A percentile compares a stretch with the other conserved stretches of the same genome.
phyloP scores from a whole-genome alignment of 2,329 filamentous ascomycete species.

The Erysiphe pulchra region DNA sequence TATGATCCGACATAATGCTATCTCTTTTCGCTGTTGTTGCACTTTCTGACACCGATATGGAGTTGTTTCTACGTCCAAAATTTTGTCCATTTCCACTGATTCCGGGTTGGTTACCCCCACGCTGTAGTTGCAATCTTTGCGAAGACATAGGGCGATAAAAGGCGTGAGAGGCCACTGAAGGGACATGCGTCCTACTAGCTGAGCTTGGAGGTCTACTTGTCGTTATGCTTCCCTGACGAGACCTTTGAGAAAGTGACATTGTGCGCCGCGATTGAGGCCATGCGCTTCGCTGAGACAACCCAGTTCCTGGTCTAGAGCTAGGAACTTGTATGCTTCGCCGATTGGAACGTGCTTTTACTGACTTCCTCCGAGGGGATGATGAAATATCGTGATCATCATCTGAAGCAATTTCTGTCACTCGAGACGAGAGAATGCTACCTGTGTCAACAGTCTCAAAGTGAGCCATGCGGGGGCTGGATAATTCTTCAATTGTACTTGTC shows the following conservation, averaged over 20 bases:
- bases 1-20: not conserved
- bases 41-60: not conserved
- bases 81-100: not conserved
- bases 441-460: constrained; percentile 14
- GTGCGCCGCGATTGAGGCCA: constrained; percentile 28
- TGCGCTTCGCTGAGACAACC: constrained; percentile 19
- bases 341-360: constrained; percentile 12
- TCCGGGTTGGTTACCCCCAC: constrained; percentile 23
- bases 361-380: constrained; percentile 6
- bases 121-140: constrained; percentile 74
- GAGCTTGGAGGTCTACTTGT: constrained; percentile 33
- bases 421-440: constrained; percentile 25
- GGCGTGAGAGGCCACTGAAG: constrained; percentile 64
- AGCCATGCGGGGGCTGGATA: not conserved
- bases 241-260: constrained; percentile 9
- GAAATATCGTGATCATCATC: constrained; percentile 23
- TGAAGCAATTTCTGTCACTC: constrained; percentile 27
- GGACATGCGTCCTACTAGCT: constrained; percentile 64
- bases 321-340: constrained; percentile 16
- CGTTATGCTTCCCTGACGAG: constrained; percentile 5
- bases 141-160: constrained; percentile 97
- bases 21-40: not conserved
- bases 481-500: not conserved
- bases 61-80: not conserved
- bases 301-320: constrained; percentile 28